A percentile compares a stretch with the other conserved stretches of the same genome.
phyloP scores from a whole-genome alignment of 106 monocot species.

The Apostasia ramifera region DNA sequence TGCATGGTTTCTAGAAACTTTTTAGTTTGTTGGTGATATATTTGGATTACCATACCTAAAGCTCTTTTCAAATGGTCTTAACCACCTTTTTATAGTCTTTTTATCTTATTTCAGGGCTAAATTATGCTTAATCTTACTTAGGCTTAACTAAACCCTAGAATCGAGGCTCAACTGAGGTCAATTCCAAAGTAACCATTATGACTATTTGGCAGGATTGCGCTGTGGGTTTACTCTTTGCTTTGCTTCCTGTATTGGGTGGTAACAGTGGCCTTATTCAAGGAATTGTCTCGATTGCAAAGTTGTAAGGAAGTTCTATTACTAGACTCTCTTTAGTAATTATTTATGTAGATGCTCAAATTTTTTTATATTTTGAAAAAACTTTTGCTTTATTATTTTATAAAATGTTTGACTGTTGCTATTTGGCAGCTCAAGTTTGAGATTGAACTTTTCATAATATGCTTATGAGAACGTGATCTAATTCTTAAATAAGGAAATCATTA shows the following conservation, averaged over 20 bases:
- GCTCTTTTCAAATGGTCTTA: too few relatives aligned
- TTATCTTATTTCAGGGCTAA: too few relatives aligned
- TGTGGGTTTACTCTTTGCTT: conserved; percentile 92
- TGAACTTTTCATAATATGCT: background rate
- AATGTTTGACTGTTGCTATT: too few relatives aligned
- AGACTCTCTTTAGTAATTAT: background rate
- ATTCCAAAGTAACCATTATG: background rate
- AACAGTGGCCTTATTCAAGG: conserved; percentile 66
- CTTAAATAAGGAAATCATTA: background rate
- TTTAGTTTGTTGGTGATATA: too few relatives aligned
- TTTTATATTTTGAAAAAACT: too few relatives aligned
- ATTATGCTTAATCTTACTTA: too few relatives aligned
- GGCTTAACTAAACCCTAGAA: too few relatives aligned
- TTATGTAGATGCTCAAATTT: background rate
- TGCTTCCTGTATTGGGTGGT: conserved; percentile 92
- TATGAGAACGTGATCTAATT: background rate
- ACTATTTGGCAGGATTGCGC: conserved; percentile 89
- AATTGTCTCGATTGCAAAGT: conserved; percentile 82
- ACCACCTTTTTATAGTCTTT: too few relatives aligned
- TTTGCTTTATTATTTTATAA: background rate
- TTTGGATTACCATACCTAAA: too few relatives aligned
- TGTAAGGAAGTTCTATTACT: conserved; percentile 33
- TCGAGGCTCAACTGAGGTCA: too few relatives aligned
- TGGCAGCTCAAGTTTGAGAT: too few relatives aligned
- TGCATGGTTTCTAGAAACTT: too few relatives aligned